Conservation (phyloP, 345 rosid genomes). For the Garcia nutans region DNA sequence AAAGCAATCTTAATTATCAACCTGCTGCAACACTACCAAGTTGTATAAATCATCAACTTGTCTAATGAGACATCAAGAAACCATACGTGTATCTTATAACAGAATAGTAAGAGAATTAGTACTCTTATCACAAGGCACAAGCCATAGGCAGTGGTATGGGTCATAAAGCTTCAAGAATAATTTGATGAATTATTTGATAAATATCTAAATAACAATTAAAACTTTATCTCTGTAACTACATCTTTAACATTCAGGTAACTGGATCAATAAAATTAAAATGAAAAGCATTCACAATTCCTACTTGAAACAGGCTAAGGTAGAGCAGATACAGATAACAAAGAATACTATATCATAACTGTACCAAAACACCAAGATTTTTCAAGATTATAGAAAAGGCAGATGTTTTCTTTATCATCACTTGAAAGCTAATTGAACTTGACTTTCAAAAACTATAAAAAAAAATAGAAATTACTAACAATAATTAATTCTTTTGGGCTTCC, state of each 20-base stretch:
- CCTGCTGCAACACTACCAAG: too few relatives aligned
- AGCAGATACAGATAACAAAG: not conserved
- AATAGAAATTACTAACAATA: conserved; percentile 45
- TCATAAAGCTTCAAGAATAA: conserved; percentile 5
- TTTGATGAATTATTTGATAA: conserved; percentile 10
- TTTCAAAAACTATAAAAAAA: not conserved
- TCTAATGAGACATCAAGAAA: too few relatives aligned
- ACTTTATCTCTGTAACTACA: not conserved
- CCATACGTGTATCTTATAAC: too few relatives aligned
- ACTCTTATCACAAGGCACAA: conserved; percentile 20
- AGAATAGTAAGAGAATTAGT: conserved; percentile 21
- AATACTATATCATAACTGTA: not conserved
- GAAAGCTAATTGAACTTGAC: not conserved
- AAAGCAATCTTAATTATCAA: too few relatives aligned
- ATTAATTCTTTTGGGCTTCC: conserved; percentile 83
- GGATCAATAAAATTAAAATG: not conserved
- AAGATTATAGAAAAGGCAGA: conserved; percentile 4
- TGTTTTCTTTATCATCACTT: not conserved
- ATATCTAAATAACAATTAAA: conserved; percentile 1
- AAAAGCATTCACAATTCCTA: not conserved
- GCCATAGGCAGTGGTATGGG: not conserved
- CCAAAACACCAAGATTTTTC: not conserved
- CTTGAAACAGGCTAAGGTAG: not conserved
- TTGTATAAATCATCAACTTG: too few relatives aligned
- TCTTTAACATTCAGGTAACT: not conserved